phyloP scores from a whole-genome alignment of 106 monocot species.

The Iris macrosiphon region DNA sequence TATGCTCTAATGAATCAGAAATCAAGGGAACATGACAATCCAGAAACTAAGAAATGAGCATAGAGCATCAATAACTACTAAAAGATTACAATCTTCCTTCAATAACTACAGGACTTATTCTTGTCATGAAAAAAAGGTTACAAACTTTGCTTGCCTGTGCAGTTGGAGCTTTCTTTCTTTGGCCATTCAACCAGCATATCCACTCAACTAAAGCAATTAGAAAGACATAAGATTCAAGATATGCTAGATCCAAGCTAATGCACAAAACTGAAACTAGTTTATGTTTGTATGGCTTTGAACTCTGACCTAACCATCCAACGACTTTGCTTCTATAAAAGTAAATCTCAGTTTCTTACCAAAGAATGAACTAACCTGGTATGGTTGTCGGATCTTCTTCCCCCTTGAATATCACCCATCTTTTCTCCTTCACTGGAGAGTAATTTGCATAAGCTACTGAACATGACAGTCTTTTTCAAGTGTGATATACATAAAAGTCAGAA shows the following conservation, averaged over 20 bases:
- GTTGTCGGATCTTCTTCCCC: conserved; percentile 81
- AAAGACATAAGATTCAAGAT: conserved; percentile 16
- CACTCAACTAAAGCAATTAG: conserved; percentile 73
- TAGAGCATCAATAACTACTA: neutral
- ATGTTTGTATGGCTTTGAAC: neutral
- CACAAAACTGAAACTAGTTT: no score
- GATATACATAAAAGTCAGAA: no score
- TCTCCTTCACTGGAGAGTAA: conserved; percentile 67
- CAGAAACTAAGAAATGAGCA: neutral
- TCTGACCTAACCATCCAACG: neutral
- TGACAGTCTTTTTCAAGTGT: neutral
- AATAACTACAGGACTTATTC: neutral
- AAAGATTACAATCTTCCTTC: neutral
- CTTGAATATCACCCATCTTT: conserved; percentile 90
- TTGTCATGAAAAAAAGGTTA: neutral
- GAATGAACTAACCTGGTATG: conserved; percentile 60
- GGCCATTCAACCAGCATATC: conserved; percentile 99
- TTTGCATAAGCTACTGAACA: neutral
- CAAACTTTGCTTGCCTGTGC: conserved; percentile 45
- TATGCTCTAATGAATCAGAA: neutral
- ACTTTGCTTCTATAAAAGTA: neutral
- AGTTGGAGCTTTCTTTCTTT: conserved; percentile 89
- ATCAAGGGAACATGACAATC: neutral
- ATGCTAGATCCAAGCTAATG: neutral
- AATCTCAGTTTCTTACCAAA: neutral